Conservation (phyloP, 805 yeast genomes). For the Kodamaea kakaduensis region DNA sequence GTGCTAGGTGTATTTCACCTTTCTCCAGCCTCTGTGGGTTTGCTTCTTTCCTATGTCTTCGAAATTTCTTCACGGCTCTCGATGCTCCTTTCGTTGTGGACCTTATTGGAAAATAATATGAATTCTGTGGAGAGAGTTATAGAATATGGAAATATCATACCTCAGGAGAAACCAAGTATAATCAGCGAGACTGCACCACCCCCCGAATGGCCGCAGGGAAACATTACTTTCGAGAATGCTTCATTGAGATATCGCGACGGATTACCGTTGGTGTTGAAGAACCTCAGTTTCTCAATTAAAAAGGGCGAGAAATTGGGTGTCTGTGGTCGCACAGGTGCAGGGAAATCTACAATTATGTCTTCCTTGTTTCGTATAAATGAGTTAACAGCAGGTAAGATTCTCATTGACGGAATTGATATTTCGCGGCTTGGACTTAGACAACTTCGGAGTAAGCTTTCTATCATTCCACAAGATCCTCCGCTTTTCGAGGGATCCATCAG, state of each 20-base stretch:
- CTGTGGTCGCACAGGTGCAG: conserved; percentile 91
- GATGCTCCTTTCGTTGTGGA: conserved; percentile 57
- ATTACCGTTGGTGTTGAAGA: conserved; percentile 54
- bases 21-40: conserved; percentile 61
- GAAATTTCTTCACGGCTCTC: conserved; percentile 54
- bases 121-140: conserved; percentile 70
- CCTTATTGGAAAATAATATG: conserved; percentile 73
- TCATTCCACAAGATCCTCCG: conserved; percentile 72
- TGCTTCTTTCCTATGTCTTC: conserved; percentile 59
- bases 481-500: conserved; percentile 57
- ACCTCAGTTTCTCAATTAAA: conserved; percentile 40
- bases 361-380: conserved; percentile 58
- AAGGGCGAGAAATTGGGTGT: conserved; percentile 74
- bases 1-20: conserved; percentile 58
- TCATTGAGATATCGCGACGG: conserved; percentile 56
- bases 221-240: conserved; percentile 45
- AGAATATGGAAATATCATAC: conserved; percentile 57
- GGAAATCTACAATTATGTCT: conserved; percentile 65
- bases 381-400: conserved; percentile 44
- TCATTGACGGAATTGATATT: conserved; percentile 57
- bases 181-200: conserved; percentile 43
- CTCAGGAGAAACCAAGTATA: conserved; percentile 61
- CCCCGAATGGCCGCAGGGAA: conserved; percentile 51
- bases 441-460: conserved; percentile 55
- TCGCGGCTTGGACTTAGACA: conserved; percentile 49